Evolutionary conservation across 768 basidiomycete genomes (phyloP), one percentile per base, ranked within the genome.

Genomic region (Pleurotus djamor): DNA sequence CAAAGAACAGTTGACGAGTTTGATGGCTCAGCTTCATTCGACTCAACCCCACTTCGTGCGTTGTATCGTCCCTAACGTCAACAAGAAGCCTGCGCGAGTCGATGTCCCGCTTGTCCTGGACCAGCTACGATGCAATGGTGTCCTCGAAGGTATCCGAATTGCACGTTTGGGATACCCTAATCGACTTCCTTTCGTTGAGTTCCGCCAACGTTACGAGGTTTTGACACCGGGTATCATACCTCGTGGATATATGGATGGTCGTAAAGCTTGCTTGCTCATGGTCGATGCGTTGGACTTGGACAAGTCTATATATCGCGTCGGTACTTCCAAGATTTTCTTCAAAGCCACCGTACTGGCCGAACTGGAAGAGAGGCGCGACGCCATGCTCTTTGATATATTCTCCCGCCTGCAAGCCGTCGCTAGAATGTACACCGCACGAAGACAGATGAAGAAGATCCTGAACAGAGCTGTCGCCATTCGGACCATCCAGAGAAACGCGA

Each of bases 11-110:
- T 83, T 99, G 6, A 79, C 89, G 7, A 91, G 91, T 66, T 80
- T 99, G 54, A 96, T 99, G 93, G 70, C 76, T 2, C 97, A 98
- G 67, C 80, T 99, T 9, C 86, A 91, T 59, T 85, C 93, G 1
- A 99, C 97, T 0, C 96, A 98, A 66, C 97, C 97, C 0, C 97
- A 99, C 71, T 99, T 99, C 72, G 92, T 99, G 10, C 84, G 97
- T 28, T 99, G 97, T 68, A 99, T 99, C 66, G 96, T 99, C 2
- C 97, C 97, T 2, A 99, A 99, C 66, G 76, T 81, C 16, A 78
- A 86, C 73, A 98, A 98, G 80, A 92, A 91, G 67, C 94, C 97
- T 0, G 91, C 91, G 5, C 84, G 91, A 47, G 82, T 99, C 62
- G 96, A 97, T 66, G 91, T 94, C 1, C 96, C 96, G 0, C 85